Base-by-base conservation (phyloP, 2,329 filamentous ascomycete genomes). In the Botrytis aclada region DNA sequence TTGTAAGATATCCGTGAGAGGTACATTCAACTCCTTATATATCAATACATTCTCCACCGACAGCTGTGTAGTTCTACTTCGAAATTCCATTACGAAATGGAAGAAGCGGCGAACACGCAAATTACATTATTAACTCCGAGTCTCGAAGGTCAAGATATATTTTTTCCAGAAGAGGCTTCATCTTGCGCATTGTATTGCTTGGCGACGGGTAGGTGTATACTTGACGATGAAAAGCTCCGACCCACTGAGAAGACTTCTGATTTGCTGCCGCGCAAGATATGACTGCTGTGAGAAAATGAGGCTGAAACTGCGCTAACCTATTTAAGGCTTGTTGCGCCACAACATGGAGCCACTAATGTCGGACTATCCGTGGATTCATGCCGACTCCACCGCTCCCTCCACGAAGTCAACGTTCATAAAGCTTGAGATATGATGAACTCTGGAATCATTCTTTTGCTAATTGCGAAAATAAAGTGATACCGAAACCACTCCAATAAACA, bases 221-320 rank as follows among this genome's bases (percentile, higher is more conserved):
- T 6, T 56, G 18, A 14, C 43, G 10, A 54, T 6, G 9, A 39
- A 54, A 39, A 39, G 29, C n/a, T 20, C 16, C 22, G 25, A 39
- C 2, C 51, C 18, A 54, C 16, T 20, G 18, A 54, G 5, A 34
- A 29, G 34, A n/a, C 32, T 29, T 39, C 25, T 56, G 34, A 64
- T 25, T 54, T 16, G 22, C 18, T 14, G 45, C n/a, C 32, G 69
- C 69, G 69, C 69, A 71, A 65, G 60, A 71, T 71, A n/a, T 34
- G 34, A 65, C 69, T 51, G 34, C 16, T 29, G 32, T 41, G 6
- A 39, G 41, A 64, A 56, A 56, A 1, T 56, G 43, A 18, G 45
- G 9, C n/a, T 32, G n/a, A 25, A 71, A 39, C 12, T 16, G n/a
- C 69, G 45, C 41, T 32, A 65, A 37, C 39, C 43, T 65, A 22